phyloP scores from a whole-genome alignment of 2,329 filamentous ascomycete species.

The Colletotrichum kahawae region DNA sequence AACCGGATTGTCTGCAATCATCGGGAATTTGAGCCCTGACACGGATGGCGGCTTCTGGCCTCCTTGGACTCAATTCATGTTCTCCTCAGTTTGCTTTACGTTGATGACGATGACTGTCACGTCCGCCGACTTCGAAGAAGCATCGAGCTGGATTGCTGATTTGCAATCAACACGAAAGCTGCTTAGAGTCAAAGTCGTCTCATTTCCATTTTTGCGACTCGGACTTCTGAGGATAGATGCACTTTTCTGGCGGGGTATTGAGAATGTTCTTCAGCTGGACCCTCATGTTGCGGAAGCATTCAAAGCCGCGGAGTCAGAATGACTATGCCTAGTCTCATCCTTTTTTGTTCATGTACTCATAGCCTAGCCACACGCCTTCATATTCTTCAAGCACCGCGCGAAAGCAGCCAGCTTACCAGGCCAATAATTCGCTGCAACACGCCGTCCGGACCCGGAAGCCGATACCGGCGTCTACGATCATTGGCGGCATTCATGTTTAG shows the following conservation, averaged over 20 bases:
- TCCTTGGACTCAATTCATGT: slow-evolving; percentile 21
- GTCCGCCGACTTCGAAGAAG: slow-evolving; percentile 5
- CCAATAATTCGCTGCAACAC: background rate
- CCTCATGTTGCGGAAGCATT: slow-evolving; percentile 19
- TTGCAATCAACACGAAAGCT: slow-evolving; percentile 20
- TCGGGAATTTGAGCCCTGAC: slow-evolving; percentile 12
- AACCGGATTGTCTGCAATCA: background rate
- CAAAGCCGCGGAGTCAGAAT: background rate
- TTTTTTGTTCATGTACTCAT: fast-evolving
- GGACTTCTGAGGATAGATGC: slow-evolving; percentile 26
- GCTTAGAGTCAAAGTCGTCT: slow-evolving; percentile 22
- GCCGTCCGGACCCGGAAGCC: background rate
- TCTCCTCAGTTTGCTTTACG: slow-evolving; percentile 24
- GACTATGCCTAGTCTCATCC: background rate
- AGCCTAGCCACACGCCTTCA: background rate
- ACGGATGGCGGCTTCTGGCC: slow-evolving; percentile 22
- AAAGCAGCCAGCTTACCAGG: background rate
- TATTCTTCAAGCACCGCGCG: background rate
- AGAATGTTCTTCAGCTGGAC: slow-evolving; percentile 22
- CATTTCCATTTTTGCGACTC: slow-evolving; percentile 22
- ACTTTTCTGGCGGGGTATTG: slow-evolving; percentile 26
- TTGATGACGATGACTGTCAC: slow-evolving; percentile 18
- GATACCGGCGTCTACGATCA: background rate
- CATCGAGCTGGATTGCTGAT: slow-evolving; percentile 15
- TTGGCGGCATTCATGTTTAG: background rate